Evolutionary conservation across 768 basidiomycete species (phyloP).

Genomic region (Russula abietina): DNA sequence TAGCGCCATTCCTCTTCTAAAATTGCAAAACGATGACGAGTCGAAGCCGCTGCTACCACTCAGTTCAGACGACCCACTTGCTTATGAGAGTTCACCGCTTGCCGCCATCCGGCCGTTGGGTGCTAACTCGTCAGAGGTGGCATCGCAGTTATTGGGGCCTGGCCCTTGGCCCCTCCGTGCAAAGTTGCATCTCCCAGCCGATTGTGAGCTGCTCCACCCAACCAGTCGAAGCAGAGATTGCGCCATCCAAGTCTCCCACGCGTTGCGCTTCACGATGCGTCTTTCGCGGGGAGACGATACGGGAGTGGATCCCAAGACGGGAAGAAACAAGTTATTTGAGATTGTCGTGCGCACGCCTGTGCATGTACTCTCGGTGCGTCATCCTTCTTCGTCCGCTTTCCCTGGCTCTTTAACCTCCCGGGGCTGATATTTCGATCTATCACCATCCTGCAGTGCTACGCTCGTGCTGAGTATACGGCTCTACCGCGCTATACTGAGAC

Average conservation of each 20-base stretch:
- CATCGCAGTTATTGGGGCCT: conserved; percentile 59
- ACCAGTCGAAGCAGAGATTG: conserved; percentile 75
- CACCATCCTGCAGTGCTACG: conserved; percentile 12
- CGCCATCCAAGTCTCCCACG: conserved; percentile 70
- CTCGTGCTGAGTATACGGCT: conserved; percentile 11
- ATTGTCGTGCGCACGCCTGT: conserved; percentile 82
- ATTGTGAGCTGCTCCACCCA: conserved; percentile 57
- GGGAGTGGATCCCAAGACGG: conserved; percentile 54
- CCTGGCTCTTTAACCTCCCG: too few relatives aligned
- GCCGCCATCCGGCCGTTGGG: conserved; percentile 42
- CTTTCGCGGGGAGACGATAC: conserved; percentile 76
- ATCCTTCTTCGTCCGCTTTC: background rate
- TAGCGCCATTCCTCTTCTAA: conserved; percentile 52
- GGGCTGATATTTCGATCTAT: background rate
- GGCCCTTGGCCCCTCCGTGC: conserved; percentile 86
- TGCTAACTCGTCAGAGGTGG: conserved; percentile 50
- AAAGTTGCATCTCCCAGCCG: conserved; percentile 59
- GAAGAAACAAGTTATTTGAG: conserved; percentile 78
- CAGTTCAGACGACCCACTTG: conserved; percentile 58
- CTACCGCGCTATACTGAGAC: conserved; percentile 19
- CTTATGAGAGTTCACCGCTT: conserved; percentile 62
- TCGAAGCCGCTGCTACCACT: conserved; percentile 70
- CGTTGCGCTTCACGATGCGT: conserved; percentile 74
- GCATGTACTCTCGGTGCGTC: conserved; percentile 77
- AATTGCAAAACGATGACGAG: conserved; percentile 51